Evolutionary conservation across 805 yeast species (phyloP).

Genomic region (Candida silvicultrix): DNA sequence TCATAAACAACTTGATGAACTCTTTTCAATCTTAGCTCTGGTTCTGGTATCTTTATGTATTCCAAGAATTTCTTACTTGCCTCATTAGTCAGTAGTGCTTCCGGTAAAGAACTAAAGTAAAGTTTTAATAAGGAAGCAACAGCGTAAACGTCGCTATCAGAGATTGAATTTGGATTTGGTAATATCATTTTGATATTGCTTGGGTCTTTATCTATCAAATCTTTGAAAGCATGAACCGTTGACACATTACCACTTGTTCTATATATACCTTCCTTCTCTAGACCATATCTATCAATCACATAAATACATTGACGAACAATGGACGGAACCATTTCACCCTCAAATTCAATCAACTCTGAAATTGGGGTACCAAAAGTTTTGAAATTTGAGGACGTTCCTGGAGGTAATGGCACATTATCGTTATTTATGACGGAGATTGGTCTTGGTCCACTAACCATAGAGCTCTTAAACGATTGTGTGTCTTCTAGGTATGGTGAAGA

Average conservation of each 20-base stretch:
- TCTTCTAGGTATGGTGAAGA: slow-evolving; percentile 6
- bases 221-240: slow-evolving; percentile 67
- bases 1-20: slow-evolving; percentile 85
- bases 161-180: slow-evolving; percentile 46
- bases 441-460: slow-evolving; percentile 20
- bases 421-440: slow-evolving; percentile 23
- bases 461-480: slow-evolving; percentile 1
- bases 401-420: slow-evolving; percentile 22
- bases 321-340: slow-evolving; percentile 88
- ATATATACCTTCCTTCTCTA: slow-evolving; percentile 84
- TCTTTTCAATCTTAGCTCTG: slow-evolving; percentile 56
- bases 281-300: slow-evolving; percentile 79
- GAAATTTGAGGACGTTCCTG: slow-evolving; percentile 24
- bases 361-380: slow-evolving; percentile 79
- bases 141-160: slow-evolving; percentile 78
- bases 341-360: slow-evolving; percentile 69
- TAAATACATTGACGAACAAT: slow-evolving; percentile 85
- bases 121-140: slow-evolving; percentile 85
- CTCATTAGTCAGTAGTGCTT: slow-evolving; percentile 68
- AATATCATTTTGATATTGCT: slow-evolving; percentile 51
- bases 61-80: slow-evolving; percentile 57
- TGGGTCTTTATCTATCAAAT: slow-evolving; percentile 70
- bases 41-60: slow-evolving; percentile 64
- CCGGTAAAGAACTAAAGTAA: slow-evolving; percentile 81
- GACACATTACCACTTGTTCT: slow-evolving; percentile 75